Evolutionary conservation across 2,329 filamentous ascomycete species (phyloP).

Genomic region (Fusarium sp.): DNA sequence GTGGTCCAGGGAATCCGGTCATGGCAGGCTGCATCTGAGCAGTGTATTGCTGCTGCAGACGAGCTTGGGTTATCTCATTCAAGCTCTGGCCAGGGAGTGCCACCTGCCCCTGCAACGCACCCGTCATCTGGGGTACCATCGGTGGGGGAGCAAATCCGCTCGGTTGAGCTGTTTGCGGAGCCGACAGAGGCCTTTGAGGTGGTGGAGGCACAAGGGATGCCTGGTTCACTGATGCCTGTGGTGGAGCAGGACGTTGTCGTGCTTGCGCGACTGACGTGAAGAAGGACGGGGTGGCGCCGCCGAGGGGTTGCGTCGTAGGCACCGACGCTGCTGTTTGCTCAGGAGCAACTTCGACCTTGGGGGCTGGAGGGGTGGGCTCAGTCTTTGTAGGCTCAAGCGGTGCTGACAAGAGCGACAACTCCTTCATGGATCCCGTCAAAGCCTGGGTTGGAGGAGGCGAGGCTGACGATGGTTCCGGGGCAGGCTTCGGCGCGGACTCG

Average conservation of each 20-base stretch:
- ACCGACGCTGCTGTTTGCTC: conserved; percentile 47
- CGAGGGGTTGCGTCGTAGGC: conserved; percentile 57
- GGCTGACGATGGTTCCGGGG: conserved; percentile 26
- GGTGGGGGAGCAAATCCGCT: conserved; percentile 80
- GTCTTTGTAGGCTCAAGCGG: conserved; percentile 64
- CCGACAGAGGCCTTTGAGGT: conserved; percentile 84
- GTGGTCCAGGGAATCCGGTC: conserved; percentile 50
- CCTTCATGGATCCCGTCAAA: conserved; percentile 76
- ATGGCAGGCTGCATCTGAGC: conserved; percentile 57
- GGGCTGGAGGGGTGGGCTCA: conserved; percentile 47
- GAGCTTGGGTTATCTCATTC: conserved; percentile 76
- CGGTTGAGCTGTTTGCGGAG: conserved; percentile 83
- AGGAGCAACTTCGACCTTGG: conserved; percentile 12
- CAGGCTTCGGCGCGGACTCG: conserved; percentile 41
- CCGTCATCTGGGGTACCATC: conserved; percentile 87
- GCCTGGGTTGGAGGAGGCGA: conserved; percentile 55
- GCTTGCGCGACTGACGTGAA: conserved; percentile 61
- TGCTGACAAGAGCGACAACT: conserved; percentile 65
- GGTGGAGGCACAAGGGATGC: conserved; percentile 79
- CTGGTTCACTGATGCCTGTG: conserved; percentile 61
- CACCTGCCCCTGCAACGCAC: conserved; percentile 70
- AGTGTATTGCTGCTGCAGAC: conserved; percentile 72
- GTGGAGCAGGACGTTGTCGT: conserved; percentile 54
- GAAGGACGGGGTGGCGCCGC: conserved; percentile 69
- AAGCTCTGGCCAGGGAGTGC: conserved; percentile 82